Base-by-base conservation (phyloP, 163 green algal species). In the Scenedesmus sp. region DNA sequence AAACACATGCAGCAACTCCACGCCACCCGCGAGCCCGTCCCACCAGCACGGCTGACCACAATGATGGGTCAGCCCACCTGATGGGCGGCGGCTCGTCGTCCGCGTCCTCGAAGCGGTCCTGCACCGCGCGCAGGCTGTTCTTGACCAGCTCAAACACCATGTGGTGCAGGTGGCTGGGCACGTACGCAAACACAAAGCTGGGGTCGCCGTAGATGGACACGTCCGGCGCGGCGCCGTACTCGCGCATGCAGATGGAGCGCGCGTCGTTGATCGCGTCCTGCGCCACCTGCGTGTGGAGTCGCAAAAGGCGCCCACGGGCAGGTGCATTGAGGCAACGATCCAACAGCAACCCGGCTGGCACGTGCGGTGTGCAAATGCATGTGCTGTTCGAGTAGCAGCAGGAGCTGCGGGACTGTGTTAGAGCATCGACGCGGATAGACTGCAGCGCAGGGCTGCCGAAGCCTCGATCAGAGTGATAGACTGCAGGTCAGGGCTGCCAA, bases 141-240 rank as follows among this genome's bases (percentile, higher is more conserved):
- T 97, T 97, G 12, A 98, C 89, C 33, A 92, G 73, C 44, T 92
- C 83, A 83, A 94, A 91, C 68, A 92, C 93, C 97, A 99, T 99
- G 95, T 99, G 97, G 90, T 99, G 97, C 87, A 99, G 94, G 93
- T 99, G 98, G 20, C 93, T 96, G 85, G 98, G 98, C 26, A 99
- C 97, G 93, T 99, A 99, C 59, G 98, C 93, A 93, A 99, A 99
- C 24, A 93, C 97, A 83, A 99, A 98, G 22, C 94, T 92, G 44
- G 94, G 95, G 92, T 98, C 96, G 20, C 98, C 98, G 78, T 99
- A 99, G 51, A 99, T 95, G 13, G 96, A 94, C 0, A 99, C 98
- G 33, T 99, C 96, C 1, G 98, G 98, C 6, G 98, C 97, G 13
- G 90, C 94, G 40, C 97, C 98, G 89, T 99, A 99, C 93, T 99